Conservation (phyloP, 1,139 yeast genomes). For the Saccharomyces hybrid region DNA sequence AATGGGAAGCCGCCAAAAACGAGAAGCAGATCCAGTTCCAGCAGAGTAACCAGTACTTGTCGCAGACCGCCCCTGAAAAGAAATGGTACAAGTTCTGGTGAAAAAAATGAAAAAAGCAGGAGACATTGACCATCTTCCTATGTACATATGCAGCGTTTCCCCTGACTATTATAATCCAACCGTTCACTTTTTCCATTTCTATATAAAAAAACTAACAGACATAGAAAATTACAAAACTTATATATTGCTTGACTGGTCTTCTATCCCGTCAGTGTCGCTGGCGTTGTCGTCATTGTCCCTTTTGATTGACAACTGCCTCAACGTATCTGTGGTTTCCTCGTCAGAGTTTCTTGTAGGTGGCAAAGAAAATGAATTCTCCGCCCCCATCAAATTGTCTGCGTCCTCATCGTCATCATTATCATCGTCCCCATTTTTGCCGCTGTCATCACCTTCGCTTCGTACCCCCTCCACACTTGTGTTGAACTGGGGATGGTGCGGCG, state of each 20-base stretch:
- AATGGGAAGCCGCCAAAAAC: conserved; percentile 21
- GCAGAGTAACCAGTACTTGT: conserved; percentile 6
- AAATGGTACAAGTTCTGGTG: conserved; percentile 32
- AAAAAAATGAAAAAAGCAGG: not conserved
- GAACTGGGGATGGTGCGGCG: not conserved
- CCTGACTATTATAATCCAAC: not conserved
- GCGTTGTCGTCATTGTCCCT: conserved; percentile 4
- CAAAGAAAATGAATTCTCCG: conserved; percentile 18
- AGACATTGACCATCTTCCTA: not conserved
- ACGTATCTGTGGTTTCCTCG: conserved; percentile 2
- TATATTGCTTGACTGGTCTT: conserved; percentile 5
- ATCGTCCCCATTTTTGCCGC: conserved; percentile 5
- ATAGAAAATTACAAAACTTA: not conserved
- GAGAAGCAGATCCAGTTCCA: conserved; percentile 3
- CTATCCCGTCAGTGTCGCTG: conserved; percentile 6
- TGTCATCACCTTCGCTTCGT: conserved; percentile 2
- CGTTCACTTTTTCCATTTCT: conserved; percentile 3
- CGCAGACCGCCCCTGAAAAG: conserved; percentile 3
- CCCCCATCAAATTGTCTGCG: conserved; percentile 7
- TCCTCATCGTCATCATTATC: conserved; percentile 1
- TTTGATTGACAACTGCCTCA: not conserved
- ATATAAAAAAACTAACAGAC: not conserved
- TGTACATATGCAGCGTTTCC: conserved; percentile 3
- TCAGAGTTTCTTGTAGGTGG: conserved; percentile 10
- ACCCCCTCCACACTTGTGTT: conserved; percentile 3